Evolutionary conservation across 2,329 filamentous ascomycete genomes (phyloP), one percentile per base, ranked within the genome.

Genomic region (Verruconis gallopava): DNA sequence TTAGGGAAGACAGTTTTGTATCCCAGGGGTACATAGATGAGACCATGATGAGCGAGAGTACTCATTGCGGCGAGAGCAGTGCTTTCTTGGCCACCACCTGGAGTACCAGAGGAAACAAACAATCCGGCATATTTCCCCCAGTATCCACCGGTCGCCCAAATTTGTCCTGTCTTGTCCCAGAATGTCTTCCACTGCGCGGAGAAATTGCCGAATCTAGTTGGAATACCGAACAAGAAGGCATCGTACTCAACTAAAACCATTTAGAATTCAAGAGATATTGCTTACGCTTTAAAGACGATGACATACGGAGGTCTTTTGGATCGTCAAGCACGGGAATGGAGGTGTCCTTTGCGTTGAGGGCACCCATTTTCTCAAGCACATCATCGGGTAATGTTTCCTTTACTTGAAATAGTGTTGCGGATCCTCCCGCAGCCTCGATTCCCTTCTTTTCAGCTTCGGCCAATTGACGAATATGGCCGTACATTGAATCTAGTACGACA

Each of bases 21-120:
- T 43, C 91, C 91, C 42, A 96, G 72, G 38, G 91, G 91, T n/a
- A 96, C 86, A 62, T 81, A 96, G 71, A 91, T 81, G 67, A 96
- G 81, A 56, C 91, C 91, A 70, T 96, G 91, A 68, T 96, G 91
- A 47, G 79, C 63, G 42, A 96, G 70, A 14, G 89, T 96, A 56
- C 79, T 85, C 75, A 96, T 77, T 59, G 80, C 68, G 22, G 79
- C 71, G 49, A 95, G 67, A 51, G 75, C 80, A 37, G 91, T 98
- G 44, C 77, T 79, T 69, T 98, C 91, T 69, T 98, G 91, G 49
- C 91, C 91, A 60, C 91, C 91, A 48, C 91, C 91, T 43, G 69
- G 69, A 44, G 79, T 81, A 46, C 70, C 86, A n/a, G 85, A 93
- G 48, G 80, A 85, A 63, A 98, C 66, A 73, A 98, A 98, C 47